Evolutionary conservation across 176 grass and related monocot species (phyloP).

Genomic region (Hordeum marinum): DNA sequence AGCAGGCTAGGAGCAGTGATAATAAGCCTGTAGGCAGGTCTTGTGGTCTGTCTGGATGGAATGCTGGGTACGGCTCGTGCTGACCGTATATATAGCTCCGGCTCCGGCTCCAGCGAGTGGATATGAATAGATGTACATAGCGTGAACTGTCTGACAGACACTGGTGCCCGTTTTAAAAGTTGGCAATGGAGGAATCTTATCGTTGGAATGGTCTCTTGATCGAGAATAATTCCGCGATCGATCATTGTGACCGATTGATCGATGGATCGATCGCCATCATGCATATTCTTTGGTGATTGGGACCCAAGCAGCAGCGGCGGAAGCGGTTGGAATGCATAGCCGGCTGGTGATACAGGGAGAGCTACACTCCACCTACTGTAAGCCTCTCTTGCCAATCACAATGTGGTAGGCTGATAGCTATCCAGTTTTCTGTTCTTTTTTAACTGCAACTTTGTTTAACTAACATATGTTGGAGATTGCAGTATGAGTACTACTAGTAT

Average conservation of each 20-base stretch:
- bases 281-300: not conserved
- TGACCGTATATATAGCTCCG: slow-evolving; percentile 24
- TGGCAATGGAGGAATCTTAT: slow-evolving; percentile 27
- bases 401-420: not conserved
- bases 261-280: not conserved
- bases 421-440: not conserved
- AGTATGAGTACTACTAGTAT: too few relatives aligned
- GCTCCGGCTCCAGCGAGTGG: not conserved
- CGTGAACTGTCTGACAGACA: slow-evolving; percentile 43
- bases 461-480: not conserved
- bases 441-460: not conserved
- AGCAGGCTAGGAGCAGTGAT: not conserved
- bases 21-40: not conserved
- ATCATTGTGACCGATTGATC: not conserved
- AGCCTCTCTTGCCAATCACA: not conserved
- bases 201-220: slow-evolving; percentile 16
- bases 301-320: not conserved
- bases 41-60: not conserved
- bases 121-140: not conserved
- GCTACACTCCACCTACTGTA: slow-evolving; percentile 32
- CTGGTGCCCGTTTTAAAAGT: not conserved
- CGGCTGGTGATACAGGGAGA: not conserved
- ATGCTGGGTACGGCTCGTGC: not conserved
- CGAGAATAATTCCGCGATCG: not conserved
- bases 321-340: slow-evolving; percentile 9